phyloP scores from a whole-genome alignment of 805 yeast species.

The Pichia gijzeniarum region DNA sequence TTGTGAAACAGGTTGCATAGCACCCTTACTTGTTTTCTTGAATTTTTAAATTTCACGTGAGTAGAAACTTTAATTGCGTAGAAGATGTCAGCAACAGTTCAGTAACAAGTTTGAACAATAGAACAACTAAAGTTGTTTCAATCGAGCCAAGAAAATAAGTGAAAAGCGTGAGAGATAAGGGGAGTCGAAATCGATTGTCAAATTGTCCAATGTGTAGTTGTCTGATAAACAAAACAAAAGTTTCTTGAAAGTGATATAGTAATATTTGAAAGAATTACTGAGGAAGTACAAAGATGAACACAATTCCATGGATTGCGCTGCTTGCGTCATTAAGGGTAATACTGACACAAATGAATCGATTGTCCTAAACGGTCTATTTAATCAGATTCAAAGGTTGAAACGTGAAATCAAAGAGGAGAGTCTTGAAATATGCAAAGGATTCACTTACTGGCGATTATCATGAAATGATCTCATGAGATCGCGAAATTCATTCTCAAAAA shows the following conservation, averaged over 20 bases:
- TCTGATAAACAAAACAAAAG: constrained; percentile 35
- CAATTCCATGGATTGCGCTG: constrained; percentile 23
- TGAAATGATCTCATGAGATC: constrained; percentile 38
- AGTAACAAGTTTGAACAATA: background rate
- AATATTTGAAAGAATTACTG: constrained; percentile 27
- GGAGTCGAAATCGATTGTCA: constrained; percentile 29
- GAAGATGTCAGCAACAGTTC: background rate
- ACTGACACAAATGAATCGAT: constrained; percentile 46
- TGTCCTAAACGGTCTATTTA: constrained; percentile 36
- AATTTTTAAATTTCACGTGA: too few relatives aligned
- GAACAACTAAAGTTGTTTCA: constrained; percentile 3
- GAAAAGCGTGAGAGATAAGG: background rate
- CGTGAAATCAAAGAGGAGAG: constrained; percentile 15
- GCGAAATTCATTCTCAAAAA: constrained; percentile 32
- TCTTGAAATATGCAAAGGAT: constrained; percentile 28
- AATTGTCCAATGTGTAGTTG: constrained; percentile 31
- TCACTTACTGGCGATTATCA: constrained; percentile 41
- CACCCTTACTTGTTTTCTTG: too few relatives aligned
- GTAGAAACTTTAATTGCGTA: too few relatives aligned
- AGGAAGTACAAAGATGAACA: constrained; percentile 10
- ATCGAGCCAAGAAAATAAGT: constrained; percentile 2
- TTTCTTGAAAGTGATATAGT: constrained; percentile 26
- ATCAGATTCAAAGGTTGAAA: constrained; percentile 34
- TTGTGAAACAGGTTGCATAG: too few relatives aligned
- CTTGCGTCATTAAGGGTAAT: constrained; percentile 40